Percentiles rank a stretch among this genome's conserved stretches.
phyloP scores from a whole-genome alignment of 164 flowering plant genomes.

The Echeveria elegans region DNA sequence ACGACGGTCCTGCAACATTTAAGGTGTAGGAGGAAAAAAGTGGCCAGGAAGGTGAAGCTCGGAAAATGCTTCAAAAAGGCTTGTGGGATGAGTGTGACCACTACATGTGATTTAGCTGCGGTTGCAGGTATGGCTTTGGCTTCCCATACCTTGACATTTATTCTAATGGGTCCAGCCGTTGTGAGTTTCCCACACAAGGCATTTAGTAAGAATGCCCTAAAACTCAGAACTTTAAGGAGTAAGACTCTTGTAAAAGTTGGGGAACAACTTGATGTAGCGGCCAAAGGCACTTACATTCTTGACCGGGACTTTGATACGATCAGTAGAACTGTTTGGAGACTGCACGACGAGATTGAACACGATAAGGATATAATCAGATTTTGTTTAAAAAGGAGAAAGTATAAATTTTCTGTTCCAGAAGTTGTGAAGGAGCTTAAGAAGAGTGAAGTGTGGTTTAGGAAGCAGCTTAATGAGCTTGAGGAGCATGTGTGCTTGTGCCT shows the following conservation, averaged over 20 bases:
- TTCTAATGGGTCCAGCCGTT: constrained; percentile 38
- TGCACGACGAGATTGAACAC: constrained; percentile 46
- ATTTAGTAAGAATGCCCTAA: constrained; percentile 20
- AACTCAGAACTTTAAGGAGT: constrained; percentile 14
- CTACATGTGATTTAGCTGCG: constrained; percentile 25
- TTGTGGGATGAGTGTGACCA: constrained; percentile 27
- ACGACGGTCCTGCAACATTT: constrained; percentile 31
- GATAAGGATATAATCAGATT: constrained; percentile 32
- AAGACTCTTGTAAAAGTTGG: constrained; percentile 24
- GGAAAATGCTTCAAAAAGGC: constrained; percentile 31
- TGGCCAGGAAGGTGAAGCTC: constrained; percentile 33
- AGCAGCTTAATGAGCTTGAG: constrained; percentile 58
- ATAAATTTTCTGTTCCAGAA: constrained; percentile 26
- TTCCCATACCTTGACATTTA: constrained; percentile 35
- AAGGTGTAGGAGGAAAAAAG: constrained; percentile 26
- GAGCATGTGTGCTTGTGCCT: constrained; percentile 63
- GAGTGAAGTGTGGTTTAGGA: constrained; percentile 31
- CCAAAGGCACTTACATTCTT: constrained; percentile 50
- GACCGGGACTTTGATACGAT: constrained; percentile 47
- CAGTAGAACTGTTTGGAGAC: constrained; percentile 30
- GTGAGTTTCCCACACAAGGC: constrained; percentile 25
- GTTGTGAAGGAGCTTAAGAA: constrained; percentile 46
- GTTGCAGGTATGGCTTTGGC: constrained; percentile 27
- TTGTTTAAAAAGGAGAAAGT: constrained; percentile 41
- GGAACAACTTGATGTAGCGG: constrained; percentile 46